phyloP scores from a whole-genome alignment of 371 early-diverging fungal species.

The Mortierella sp. region DNA sequence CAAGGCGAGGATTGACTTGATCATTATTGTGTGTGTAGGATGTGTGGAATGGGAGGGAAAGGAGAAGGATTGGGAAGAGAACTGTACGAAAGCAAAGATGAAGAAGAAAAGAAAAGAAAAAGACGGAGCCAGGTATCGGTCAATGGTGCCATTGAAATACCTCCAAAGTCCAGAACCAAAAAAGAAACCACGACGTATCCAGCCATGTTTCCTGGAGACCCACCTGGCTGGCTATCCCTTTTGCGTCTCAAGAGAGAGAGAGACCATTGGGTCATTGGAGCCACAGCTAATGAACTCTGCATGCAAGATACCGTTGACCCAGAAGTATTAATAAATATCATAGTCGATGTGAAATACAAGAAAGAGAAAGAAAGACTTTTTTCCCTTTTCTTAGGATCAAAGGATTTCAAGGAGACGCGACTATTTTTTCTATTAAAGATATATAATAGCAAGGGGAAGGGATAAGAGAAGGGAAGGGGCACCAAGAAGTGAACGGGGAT shows the following conservation, averaged over 20 bases:
- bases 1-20: slow-evolving; percentile 39
- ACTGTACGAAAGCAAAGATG: background rate
- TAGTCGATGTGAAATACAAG: too few relatives aligned
- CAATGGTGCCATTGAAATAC: slow-evolving; percentile 1
- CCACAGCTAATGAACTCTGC: background rate
- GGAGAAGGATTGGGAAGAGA: background rate
- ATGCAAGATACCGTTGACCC: background rate
- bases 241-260: background rate
- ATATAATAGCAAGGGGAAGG: background rate
- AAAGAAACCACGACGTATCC: too few relatives aligned
- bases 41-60: background rate
- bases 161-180: too few relatives aligned
- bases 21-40: slow-evolving; percentile 10
- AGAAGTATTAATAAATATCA: too few relatives aligned
- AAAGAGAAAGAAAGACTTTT: background rate
- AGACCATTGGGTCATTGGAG: background rate
- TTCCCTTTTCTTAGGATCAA: background rate
- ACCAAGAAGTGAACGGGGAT: background rate
- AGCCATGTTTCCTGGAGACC: too few relatives aligned
- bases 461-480: background rate
- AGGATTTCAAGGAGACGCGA: background rate
- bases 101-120: slow-evolving; percentile 4
- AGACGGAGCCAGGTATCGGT: background rate
- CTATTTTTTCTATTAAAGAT: background rate
- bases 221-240: too few relatives aligned